phyloP scores from a whole-genome alignment of 2,329 filamentous ascomycete species.

The Tothia fuscella region DNA sequence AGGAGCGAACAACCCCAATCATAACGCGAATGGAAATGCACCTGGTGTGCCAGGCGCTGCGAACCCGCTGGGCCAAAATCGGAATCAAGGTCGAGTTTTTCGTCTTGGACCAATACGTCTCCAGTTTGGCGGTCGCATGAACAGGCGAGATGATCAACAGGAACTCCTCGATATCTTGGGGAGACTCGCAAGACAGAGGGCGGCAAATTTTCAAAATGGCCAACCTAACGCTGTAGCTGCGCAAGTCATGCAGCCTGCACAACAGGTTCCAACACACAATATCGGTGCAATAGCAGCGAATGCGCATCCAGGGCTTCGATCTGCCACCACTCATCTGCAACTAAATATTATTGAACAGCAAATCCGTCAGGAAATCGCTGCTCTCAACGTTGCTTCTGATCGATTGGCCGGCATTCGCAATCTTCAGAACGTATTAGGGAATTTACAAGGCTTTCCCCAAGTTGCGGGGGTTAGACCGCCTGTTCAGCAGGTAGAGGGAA shows the following conservation, averaged over 20 bases:
- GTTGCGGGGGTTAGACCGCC: no score
- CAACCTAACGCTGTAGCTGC: not conserved
- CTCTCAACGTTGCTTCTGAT: not conserved
- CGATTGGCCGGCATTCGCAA: not conserved
- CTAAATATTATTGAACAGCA: constrained; percentile 4
- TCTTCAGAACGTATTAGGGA: no score
- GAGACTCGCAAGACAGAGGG: not conserved
- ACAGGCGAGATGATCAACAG: not conserved
- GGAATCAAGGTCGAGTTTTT: constrained; percentile 6
- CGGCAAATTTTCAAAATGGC: not conserved
- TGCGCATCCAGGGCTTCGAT: constrained; percentile 6
- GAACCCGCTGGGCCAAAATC: constrained; percentile 2
- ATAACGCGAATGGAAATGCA: not conserved
- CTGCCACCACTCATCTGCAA: constrained; percentile 4
- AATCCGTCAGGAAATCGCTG: constrained; percentile 5
- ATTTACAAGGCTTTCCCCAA: no score
- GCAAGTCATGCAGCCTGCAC: not conserved
- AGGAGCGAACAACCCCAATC: not conserved
- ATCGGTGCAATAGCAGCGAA: not conserved
- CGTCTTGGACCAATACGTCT: not conserved
- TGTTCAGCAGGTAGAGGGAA: no score
- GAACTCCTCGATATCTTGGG: constrained; percentile 2
- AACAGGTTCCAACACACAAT: not conserved
- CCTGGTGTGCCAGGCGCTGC: not conserved
- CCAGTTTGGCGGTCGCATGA: not conserved